Evolutionary conservation across 139 green algal genomes (phyloP).

Genomic region (Desmodesmus armatus): DNA sequence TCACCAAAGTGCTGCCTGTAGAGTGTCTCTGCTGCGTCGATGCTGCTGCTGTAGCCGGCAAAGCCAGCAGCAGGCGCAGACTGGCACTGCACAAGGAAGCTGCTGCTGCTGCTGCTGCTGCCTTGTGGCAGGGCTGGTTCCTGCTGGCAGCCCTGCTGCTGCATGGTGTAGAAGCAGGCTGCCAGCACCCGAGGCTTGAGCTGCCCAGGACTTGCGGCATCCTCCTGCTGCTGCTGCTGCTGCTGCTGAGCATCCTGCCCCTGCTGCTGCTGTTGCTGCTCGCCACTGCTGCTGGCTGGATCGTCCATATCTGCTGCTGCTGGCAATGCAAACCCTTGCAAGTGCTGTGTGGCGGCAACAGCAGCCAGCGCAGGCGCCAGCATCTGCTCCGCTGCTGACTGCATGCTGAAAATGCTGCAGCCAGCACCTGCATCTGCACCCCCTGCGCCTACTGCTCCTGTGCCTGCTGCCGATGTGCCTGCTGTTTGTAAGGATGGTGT

Average conservation of each 20-base stretch:
- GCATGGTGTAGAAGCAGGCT: not conserved
- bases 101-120: conserved; percentile 23
- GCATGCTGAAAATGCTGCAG: too few species aligned
- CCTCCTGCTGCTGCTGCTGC: conserved; percentile 5
- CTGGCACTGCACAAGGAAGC: not conserved
- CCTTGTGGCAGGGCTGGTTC: not conserved
- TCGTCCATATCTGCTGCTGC: not conserved
- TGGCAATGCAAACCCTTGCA: not conserved
- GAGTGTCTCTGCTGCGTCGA: conserved; percentile 1
- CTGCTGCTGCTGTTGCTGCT: not conserved
- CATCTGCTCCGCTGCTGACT: conserved; percentile 1
- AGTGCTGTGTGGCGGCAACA: not conserved
- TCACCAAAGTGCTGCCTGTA: conserved; percentile 24
- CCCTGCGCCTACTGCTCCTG: not conserved
- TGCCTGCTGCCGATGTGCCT: not conserved
- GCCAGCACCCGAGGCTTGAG: not conserved
- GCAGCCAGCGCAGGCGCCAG: not conserved
- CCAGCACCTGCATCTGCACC: not conserved
- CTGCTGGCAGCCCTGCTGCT: not conserved
- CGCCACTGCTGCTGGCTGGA: not conserved
- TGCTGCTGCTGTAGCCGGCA: not conserved
- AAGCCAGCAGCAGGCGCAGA: not conserved
- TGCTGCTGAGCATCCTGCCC: not conserved
- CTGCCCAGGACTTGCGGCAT: too few species aligned
- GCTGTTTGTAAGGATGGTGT: too few species aligned